Evolutionary conservation across 371 early-diverging fungal species (phyloP), one percentile per base, ranked within the genome.

Genomic region (Mortierella sp.): DNA sequence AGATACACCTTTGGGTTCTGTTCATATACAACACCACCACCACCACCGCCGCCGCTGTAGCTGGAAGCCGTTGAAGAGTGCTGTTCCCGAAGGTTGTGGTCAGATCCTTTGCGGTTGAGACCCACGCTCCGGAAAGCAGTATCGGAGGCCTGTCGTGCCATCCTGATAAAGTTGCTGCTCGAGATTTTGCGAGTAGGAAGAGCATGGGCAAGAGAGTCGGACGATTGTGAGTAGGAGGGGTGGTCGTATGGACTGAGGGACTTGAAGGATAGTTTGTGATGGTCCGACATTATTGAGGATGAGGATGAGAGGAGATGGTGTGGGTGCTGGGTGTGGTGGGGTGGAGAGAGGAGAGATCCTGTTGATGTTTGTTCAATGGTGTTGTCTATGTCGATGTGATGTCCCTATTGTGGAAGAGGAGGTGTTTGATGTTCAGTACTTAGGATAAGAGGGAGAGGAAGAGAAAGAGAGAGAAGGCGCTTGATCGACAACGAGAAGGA

Each of bases 1-100:
- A 77, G 80, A 43, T 83, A 80, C 8, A 72, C 74, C 26, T 53
- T 83, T 69, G 83, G 80, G 76, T 83, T 83, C 34, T 83, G 83
- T 37, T 83, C 83, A 40, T 83, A 83, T 2, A 76, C 74, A 37
- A 51, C 76, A 6, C 31, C 34, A 16, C 59, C 76, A 6, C 16
- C 34, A 31, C 59, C 34, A 16, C 31, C 14, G n/a, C 26, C 24
- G 11, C 16, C 26, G 26, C 48, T 46, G 48, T 11, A 19, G 67
- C 0, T 21, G 72, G 43, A 40, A n/a, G 2, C 5, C 28, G 55
- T 34, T 34, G 64, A 2, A 21, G 64, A 19, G 2, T 44, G 51
- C 16, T 57, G 72, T 10, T 73, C 53, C 16, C 64, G 55, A 21
- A 80, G 48, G 44, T 80, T 80, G 48, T 59, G 61, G 19, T 83